phyloP scores from a whole-genome alignment of 2,329 filamentous ascomycete genomes.

The Ceratocystis colombiana region DNA sequence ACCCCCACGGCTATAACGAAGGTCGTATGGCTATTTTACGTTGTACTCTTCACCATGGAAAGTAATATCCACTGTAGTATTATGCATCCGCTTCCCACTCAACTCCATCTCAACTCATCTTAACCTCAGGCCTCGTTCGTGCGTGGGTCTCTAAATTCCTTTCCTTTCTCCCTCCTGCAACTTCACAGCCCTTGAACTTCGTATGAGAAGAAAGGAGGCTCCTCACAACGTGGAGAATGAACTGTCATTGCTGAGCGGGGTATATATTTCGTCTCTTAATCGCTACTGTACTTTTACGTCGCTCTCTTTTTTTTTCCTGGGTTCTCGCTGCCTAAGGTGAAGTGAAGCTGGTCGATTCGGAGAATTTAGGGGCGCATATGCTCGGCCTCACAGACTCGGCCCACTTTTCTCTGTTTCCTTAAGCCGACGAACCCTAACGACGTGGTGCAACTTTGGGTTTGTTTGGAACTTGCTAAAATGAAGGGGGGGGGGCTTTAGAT shows the following conservation, averaged over 20 bases:
- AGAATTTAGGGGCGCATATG: neutral
- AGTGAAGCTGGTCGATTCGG: neutral
- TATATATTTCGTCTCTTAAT: too few species aligned
- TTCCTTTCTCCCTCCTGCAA: neutral
- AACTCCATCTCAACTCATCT: neutral
- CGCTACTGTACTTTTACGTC: neutral
- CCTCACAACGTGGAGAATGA: conserved; percentile 1
- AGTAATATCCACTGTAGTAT: neutral
- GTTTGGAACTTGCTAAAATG: too few species aligned
- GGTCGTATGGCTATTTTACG: neutral
- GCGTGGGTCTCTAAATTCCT: neutral
- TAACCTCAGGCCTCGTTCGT: too few species aligned
- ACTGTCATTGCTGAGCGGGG: neutral
- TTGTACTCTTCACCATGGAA: neutral
- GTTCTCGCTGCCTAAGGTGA: neutral
- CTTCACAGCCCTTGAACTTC: neutral
- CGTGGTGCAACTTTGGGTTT: neutral
- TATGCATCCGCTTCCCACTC: neutral
- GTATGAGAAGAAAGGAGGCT: neutral
- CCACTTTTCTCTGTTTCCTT: neutral
- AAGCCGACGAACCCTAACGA: neutral
- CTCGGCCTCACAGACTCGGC: neutral
- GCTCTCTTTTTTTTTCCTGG: neutral
- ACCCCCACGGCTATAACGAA: conserved; percentile 10
- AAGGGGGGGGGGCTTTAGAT: too few species aligned